Conservation (phyloP, 2,329 filamentous ascomycete species). For the Penicillium sp. region DNA sequence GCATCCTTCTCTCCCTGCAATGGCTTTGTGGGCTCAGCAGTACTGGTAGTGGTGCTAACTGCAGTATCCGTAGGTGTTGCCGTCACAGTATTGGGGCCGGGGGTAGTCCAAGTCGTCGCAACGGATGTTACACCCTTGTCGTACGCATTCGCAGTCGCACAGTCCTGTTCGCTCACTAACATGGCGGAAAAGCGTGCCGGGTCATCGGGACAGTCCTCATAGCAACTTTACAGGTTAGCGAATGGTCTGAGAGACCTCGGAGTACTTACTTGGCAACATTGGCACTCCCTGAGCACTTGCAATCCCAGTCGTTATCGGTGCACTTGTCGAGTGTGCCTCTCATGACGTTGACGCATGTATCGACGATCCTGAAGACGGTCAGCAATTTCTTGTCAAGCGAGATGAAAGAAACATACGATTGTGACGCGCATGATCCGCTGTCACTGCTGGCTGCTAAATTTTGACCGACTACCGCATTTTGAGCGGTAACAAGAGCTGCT, state of each 20-base stretch:
- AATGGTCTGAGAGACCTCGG: not conserved
- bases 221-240: conserved; percentile 15
- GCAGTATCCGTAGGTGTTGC: not conserved
- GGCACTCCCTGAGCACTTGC: conserved; percentile 20
- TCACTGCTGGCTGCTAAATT: not conserved
- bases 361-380: conserved; percentile 12
- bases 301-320: conserved; percentile 17
- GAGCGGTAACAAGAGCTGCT: not conserved
- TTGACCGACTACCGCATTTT: not conserved
- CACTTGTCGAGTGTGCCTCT: conserved; percentile 12
- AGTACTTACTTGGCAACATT: conserved; percentile 23
- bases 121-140: conserved; percentile 16
- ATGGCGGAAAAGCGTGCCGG: conserved; percentile 13
- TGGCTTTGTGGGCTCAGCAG: not conserved
- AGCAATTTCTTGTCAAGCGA: not conserved
- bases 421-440: not conserved
- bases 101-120: not conserved
- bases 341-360: conserved; percentile 18
- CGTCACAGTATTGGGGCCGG: conserved; percentile 5
- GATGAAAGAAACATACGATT: not conserved
- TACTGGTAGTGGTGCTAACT: not conserved
- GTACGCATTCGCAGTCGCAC: conserved; percentile 23
- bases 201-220: conserved; percentile 19
- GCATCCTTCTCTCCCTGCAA: not conserved
- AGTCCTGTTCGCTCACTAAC: conserved; percentile 13